phyloP scores from a whole-genome alignment of 2,329 filamentous ascomycete genomes.

The Zasmidium cellare region DNA sequence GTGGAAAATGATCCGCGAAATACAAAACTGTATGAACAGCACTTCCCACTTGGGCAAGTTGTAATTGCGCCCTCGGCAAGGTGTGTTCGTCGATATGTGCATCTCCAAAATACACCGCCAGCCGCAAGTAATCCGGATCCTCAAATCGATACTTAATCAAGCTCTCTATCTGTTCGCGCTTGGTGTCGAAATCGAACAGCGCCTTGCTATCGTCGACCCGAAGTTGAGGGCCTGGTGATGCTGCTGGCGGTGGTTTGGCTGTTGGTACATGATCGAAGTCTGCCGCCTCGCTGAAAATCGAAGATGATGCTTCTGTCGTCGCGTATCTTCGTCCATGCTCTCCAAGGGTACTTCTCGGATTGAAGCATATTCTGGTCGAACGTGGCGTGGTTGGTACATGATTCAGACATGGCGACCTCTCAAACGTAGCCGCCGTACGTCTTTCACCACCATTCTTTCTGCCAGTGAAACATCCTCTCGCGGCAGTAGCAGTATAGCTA shows the following conservation, averaged over 20 bases:
- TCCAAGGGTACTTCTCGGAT: no score
- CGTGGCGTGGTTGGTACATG: background rate
- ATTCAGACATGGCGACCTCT: background rate
- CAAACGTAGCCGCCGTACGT: no score
- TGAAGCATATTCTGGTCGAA: no score
- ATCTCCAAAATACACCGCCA: background rate
- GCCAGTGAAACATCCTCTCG: no score
- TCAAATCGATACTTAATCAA: background rate
- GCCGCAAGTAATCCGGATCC: background rate
- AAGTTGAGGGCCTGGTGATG: background rate
- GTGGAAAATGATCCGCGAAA: slow-evolving; percentile 1
- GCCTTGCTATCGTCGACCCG: background rate
- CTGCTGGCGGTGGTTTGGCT: background rate
- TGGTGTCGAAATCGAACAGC: background rate
- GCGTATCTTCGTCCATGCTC: no score
- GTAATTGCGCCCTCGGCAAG: background rate
- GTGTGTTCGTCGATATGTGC: background rate
- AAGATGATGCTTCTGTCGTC: no score
- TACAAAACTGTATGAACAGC: background rate
- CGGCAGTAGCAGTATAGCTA: no score
- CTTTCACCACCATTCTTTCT: no score
- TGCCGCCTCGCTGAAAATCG: background rate
- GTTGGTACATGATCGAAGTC: background rate
- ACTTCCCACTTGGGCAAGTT: slow-evolving; percentile 1
- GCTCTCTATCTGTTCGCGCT: background rate